Evolutionary conservation across 139 green algal species (phyloP), one percentile per base, ranked within the genome.

Genomic region (Medakamo hakoo): DNA sequence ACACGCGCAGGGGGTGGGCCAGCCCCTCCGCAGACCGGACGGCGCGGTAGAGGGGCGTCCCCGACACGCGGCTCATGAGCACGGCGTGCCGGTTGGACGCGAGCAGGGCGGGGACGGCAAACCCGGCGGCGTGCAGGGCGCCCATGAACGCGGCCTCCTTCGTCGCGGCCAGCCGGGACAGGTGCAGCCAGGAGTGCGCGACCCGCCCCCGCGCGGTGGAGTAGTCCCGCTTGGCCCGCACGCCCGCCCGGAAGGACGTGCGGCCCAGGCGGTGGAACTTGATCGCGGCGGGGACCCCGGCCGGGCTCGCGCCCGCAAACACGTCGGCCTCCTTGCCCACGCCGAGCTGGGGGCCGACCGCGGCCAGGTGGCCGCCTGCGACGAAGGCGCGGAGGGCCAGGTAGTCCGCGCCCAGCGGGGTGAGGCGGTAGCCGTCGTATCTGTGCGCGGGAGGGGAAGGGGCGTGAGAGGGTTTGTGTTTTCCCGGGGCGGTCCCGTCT

Each of bases 121-220:
- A 89, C 20, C 88, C 91, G 40, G 83, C 71, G 25, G 95, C 79
- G 0, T 75, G 75, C 32, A 99, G 81, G 5, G 93, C 93, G 63
- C 85, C 86, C 90, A 99, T 98, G 80, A 99, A 99, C 3, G 86
- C 85, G 62, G 78, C 94, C 80, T 99, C 93, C 71, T 96, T 96
- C 21, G 94, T 69, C 0, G 92, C 92, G 2, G 92, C 85, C 32
- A 98, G 78, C 16, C 92, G 76, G 0, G 80, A 92, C 3, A 98
- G 78, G 77, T 97, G 98, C 22, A 98, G 82, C 92, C 92, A 98
- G 73, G 68, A 82, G 58, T 73, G 71, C 52, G 18, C 64, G 56
- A 73, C 67, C n/a, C 74, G 60, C 9, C 58, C n/a, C 9, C 40
- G 40, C 9, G 40, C 16, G 40, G 75, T 69, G 62, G 98, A 74